Conservation (phyloP, 2,329 filamentous ascomycete genomes). For the Colletotrichum liriopes region DNA sequence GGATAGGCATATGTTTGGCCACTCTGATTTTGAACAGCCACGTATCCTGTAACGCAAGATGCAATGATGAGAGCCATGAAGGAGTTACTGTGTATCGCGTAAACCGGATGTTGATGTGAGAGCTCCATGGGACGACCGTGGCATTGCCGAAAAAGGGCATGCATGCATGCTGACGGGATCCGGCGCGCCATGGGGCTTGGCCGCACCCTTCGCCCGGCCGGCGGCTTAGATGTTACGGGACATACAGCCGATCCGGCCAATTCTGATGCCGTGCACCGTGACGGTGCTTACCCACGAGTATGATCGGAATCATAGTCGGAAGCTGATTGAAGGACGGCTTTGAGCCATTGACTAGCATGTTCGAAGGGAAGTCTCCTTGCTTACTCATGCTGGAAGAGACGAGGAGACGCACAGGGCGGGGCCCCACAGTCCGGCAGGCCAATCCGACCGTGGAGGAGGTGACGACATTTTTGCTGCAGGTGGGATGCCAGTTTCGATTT, state of each 20-base stretch:
- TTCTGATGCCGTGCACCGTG: background rate
- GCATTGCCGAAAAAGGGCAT: too few relatives aligned
- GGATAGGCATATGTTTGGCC: background rate
- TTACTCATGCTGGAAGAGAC: background rate
- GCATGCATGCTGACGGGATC: conserved; percentile 2
- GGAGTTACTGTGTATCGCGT: background rate
- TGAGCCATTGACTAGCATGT: background rate
- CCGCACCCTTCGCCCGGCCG: background rate
- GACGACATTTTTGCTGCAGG: conserved; percentile 16
- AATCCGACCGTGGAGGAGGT: background rate
- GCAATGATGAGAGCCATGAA: background rate
- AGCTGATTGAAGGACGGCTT: background rate
- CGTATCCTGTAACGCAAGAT: background rate
- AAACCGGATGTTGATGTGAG: background rate
- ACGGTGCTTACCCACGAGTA: background rate
- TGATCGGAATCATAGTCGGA: background rate
- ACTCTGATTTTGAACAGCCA: background rate
- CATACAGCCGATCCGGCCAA: too few relatives aligned
- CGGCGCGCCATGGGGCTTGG: background rate
- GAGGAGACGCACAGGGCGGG: conserved; percentile 2
- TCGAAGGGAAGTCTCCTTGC: background rate
- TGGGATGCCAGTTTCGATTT: conserved; percentile 17
- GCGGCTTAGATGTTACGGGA: background rate
- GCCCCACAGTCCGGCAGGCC: background rate
- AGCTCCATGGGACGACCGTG: background rate